Base-by-base conservation (phyloP, 2,329 filamentous ascomycete genomes). In the Aspergillus ibericus region DNA sequence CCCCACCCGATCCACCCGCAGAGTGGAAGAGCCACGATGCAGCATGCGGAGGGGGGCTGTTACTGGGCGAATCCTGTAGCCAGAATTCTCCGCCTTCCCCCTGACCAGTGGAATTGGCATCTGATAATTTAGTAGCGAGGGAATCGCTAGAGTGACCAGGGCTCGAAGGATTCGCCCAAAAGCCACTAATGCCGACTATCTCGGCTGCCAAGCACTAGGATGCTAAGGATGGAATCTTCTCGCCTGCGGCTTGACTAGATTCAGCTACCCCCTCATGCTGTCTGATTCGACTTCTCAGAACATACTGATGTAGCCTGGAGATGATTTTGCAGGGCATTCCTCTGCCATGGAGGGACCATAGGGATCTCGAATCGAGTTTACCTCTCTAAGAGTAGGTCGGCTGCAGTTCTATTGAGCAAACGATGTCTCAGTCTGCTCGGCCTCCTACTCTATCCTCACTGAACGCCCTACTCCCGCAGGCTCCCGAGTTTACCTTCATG, bases 151-250 rank as follows among this genome's bases (percentile, higher is more conserved):
- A 59, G 55, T 44, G 38, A 36, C 47, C 32, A 35, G 47, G 22
- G 27, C 44, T 47, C 25, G 38, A 61, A 59, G 59, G 59, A 61
- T 61, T 61, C 49, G 54, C 56, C 56, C 59, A 53, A 53, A 50
- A 59, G 18, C 25, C 38, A 59, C 59, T 61, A 61, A 55, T 16
- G 53, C 56, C 27, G 25, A 44, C 56, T 59, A 59, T 58, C 47
- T 55, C 42, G 40, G 40, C 29, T 38, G 59, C 53, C 42, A 61
- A 59, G 59, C 20, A 50, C 40, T 18, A 36, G 49, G 13, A 35
- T 34, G 51, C 36, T 34, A 44, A 36, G 49, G 13, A 35, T 34
- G 51, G 51, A 44, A 44, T 16, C 36, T 53, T 42, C 40, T 35
- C 44, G 40, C 49, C 36, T 50, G 15, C n/a, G 48, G 49, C 51